These are phyloP conservation scores for Leishmania martiniquensis DNA, from an alignment of 208 protist species.

Conservation along the genomic window DNA sequence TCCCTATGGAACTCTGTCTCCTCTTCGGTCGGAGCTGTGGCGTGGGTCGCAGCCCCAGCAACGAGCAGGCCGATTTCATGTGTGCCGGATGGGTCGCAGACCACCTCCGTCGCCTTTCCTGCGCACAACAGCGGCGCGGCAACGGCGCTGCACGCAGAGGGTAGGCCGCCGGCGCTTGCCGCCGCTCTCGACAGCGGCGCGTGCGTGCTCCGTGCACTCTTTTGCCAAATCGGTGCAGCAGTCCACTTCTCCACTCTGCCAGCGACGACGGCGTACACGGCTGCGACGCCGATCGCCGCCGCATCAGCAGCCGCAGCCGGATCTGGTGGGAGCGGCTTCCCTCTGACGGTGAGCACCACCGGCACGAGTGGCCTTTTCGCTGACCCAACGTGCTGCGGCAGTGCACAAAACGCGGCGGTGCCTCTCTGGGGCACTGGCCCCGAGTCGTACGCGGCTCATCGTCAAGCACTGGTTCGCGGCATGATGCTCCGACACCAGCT, in stretches of 20 bases:
- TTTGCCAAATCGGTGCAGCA: constrained; percentile 17
- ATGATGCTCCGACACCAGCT: constrained; percentile 17
- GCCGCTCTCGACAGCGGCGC: constrained; percentile 2
- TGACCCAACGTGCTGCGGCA: not conserved
- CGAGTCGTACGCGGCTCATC: constrained; percentile 20
- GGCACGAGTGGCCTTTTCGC: not conserved
- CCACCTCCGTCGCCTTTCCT: not conserved
- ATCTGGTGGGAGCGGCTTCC: not conserved
- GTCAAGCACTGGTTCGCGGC: constrained; percentile 23
- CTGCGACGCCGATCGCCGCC: constrained; percentile 6
- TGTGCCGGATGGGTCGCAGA: not conserved
- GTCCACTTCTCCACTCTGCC: constrained; percentile 1
- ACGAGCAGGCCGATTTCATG: constrained; percentile 24
- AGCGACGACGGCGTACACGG: not conserved
- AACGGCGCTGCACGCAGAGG: not conserved
- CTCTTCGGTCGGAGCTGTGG: not conserved
- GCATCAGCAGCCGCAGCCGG: not conserved
- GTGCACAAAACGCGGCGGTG: not conserved
- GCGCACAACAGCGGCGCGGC: not conserved
- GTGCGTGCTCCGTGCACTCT: constrained; percentile 20
- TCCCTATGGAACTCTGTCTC: not conserved
- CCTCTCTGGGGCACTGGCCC: constrained; percentile 20
- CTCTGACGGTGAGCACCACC: not conserved
- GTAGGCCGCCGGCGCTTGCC: not conserved
- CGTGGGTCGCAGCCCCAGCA: too few species aligned